Base-by-base conservation (phyloP, 345 rosid genomes). In the Zanthoxylum bungeanum region DNA sequence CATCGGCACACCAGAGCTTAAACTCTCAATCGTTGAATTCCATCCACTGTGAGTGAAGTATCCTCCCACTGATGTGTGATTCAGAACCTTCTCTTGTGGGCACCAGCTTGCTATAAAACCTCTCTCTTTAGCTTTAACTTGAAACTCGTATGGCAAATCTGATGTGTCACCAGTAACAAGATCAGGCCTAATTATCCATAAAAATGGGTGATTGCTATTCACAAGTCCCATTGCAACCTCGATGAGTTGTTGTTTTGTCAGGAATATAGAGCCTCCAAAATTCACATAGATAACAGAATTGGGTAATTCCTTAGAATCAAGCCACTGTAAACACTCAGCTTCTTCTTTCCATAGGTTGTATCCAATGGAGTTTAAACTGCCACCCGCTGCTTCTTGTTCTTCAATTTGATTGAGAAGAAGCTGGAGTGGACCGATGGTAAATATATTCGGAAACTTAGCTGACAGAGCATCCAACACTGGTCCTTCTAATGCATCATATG, bases 281-380 rank as follows among this genome's bases (percentile, higher is more conserved):
- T 76, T 76, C 19, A 76, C 72, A 22, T 66, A 76, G 5, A 76
- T 47, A 10, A 76, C 73, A 0, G 80, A 59, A 42, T 42, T 42
- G 28, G 73, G 76, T 42, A 42, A 42, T 27, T 44, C 50, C 30
- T 47, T 42, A 10, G 8, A 27, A 24, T 67, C 73, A 17, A 77
- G 70, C 77, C 70, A 77, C 19, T 27, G 51, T 0, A 77, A 8
- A 44, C 65, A 52, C n/a, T 59, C 55, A 7, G 22, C 11, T n/a
- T 76, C 72, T 50, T 71, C 75, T 58, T 70, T 58, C 81, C 75
- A 74, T 9, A 78, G 39, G 66, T 34, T 78, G 2, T 63, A 55
- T 12, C 49, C 65, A 0, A 65, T 1, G 10, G 69, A 36, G 39
- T 25, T 37, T n/a, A 60, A 14, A 3, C 1, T n/a, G 9, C 44